Evolutionary conservation across 106 monocot species (phyloP), one percentile per base, ranked within the genome.

Genomic region (Acanthochlamys bracteata): DNA sequence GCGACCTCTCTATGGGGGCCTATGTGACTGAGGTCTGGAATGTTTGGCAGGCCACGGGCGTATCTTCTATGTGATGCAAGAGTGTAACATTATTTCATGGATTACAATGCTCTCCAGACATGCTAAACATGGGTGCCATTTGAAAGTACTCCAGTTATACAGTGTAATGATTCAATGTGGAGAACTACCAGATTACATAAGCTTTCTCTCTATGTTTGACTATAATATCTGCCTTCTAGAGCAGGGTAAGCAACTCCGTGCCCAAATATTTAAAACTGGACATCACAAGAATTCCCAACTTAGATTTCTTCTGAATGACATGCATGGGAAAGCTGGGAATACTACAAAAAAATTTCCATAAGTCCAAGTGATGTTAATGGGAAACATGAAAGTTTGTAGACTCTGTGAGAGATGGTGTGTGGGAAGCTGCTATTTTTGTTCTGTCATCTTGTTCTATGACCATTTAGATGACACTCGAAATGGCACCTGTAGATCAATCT

Each of bases 61-160:
- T n/a, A 20, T 78, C n/a, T 83, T 83, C 24, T 22, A 63, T 59
- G 16, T 46, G 39, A 83, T 83, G 78, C 78, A 74, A 53, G 71
- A 71, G 67, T 56, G 54, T 23, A 83, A 75, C 60, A 20, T 78
- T 42, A 63, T 83, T 64, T 78, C 78, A 24, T 83, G 83, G 78
- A 83, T 78, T 61, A 71, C 71, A 65, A 71, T 78, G 71, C 61
- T 83, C 59, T 78, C 71, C 43, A 74, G 78, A 39, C 74, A 68
- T 68, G 59, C 59, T 21, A 74, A 75, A 55, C 60, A 59, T 54
- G 74, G 74, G 42, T 67, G 24, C 61, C 40, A 41, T 39, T 68
- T 53, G 58, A 71, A 78, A 67, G 74, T 74, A 57, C 22, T 83
- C 0, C 53, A 71, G 3, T 63, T 68, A 0, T 83, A 75, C 71